These are phyloP conservation scores for Dillenia suffruticosa DNA, from an alignment of 164 flowering plant genomes.

Conservation along the genomic window DNA sequence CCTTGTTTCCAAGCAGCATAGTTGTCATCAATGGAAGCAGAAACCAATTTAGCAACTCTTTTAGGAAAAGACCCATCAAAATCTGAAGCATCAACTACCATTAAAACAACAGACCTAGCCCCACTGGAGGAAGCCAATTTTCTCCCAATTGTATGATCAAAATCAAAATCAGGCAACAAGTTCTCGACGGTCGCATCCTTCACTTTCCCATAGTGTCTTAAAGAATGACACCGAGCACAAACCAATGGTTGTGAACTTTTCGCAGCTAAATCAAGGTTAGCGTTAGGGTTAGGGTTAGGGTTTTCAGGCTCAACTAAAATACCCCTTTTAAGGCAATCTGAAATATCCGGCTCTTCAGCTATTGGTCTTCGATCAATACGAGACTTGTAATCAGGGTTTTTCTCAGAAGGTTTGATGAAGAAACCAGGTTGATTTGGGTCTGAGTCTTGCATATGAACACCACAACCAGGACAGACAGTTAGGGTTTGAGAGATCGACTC, in stretches of 20 bases:
- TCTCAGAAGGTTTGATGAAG: slow-evolving; percentile 51
- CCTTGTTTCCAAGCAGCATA: slow-evolving; percentile 75
- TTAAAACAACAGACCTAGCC: slow-evolving; percentile 62
- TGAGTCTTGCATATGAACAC: slow-evolving; percentile 61
- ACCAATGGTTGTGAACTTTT: slow-evolving; percentile 45
- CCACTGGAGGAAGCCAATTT: slow-evolving; percentile 47
- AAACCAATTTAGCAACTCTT: slow-evolving; percentile 63
- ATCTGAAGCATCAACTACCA: slow-evolving; percentile 89
- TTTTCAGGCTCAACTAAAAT: slow-evolving; percentile 23
- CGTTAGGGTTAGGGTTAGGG: background rate
- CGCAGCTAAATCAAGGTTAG: slow-evolving; percentile 7
- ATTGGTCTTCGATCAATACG: slow-evolving; percentile 27
- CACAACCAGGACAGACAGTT: slow-evolving; percentile 81
- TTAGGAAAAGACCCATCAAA: slow-evolving; percentile 91
- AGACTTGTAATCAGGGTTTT: slow-evolving; percentile 30
- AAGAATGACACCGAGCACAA: slow-evolving; percentile 82
- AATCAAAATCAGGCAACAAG: slow-evolving; percentile 91
- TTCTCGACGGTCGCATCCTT: slow-evolving; percentile 76
- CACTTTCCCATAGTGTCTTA: slow-evolving; percentile 78
- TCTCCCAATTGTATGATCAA: slow-evolving; percentile 84
- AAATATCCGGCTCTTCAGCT: slow-evolving; percentile 56
- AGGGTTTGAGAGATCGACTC: slow-evolving; percentile 26
- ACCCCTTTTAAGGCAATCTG: slow-evolving; percentile 60
- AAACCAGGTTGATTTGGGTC: slow-evolving; percentile 72
- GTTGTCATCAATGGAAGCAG: slow-evolving; percentile 66